Evolutionary conservation across 805 yeast species (phyloP).

Genomic region (Candida palmyrensis): DNA sequence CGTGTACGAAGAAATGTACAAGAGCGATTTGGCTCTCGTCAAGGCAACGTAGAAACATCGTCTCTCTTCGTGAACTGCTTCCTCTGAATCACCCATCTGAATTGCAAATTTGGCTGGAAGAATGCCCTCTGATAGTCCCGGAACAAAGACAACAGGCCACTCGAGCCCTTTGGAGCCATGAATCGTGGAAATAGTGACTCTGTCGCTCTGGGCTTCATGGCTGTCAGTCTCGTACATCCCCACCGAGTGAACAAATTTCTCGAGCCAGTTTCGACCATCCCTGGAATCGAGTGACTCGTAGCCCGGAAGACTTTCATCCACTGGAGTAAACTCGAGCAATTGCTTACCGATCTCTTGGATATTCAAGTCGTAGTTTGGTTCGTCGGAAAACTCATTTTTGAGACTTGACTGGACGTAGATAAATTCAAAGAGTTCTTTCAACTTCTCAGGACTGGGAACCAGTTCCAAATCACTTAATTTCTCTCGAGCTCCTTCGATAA

Average conservation of each 20-base stretch:
- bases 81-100: constrained; percentile 20
- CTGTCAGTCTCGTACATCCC: constrained; percentile 29
- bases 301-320: constrained; percentile 17
- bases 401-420: constrained; percentile 26
- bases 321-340: constrained; percentile 28
- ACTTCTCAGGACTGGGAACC: too few relatives aligned
- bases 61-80: constrained; percentile 64
- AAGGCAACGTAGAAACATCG: constrained; percentile 84
- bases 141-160: constrained; percentile 89
- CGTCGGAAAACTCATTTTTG: constrained; percentile 19
- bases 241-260: constrained; percentile 26
- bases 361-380: constrained; percentile 28
- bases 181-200: constrained; percentile 60
- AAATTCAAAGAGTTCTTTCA: constrained; percentile 18
- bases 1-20: constrained; percentile 39
- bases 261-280: constrained; percentile 13
- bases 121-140: constrained; percentile 61
- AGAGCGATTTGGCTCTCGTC: constrained; percentile 68
- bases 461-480: constrained; percentile 1
- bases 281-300: constrained; percentile 9
- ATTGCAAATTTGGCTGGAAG: constrained; percentile 55
- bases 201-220: constrained; percentile 9
- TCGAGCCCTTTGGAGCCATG: constrained; percentile 94
- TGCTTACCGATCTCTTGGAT: constrained; percentile 36
- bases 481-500: constrained; percentile 17